phyloP scores from a whole-genome alignment of 2,329 filamentous ascomycete genomes.

The Monosporascus sp. region DNA sequence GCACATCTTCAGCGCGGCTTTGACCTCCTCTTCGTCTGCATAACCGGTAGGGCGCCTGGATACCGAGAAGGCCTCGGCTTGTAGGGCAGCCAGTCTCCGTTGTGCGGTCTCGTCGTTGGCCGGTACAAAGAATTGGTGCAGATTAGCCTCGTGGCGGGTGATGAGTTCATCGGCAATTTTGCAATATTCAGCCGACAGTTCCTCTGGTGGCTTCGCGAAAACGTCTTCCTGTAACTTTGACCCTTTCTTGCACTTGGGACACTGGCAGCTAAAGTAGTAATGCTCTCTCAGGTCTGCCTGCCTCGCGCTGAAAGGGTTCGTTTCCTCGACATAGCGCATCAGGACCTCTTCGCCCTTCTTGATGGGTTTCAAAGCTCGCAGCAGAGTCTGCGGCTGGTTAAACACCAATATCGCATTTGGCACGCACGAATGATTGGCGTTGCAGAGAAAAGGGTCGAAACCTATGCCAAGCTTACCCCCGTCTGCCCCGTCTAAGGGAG shows the following conservation, averaged over 20 bases:
- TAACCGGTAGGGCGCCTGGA: constrained; percentile 4
- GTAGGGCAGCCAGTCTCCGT: constrained; percentile 16
- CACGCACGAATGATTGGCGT: constrained; percentile 45
- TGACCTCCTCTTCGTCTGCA: constrained; percentile 12
- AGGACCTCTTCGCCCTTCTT: constrained; percentile 43
- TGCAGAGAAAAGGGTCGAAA: constrained; percentile 23
- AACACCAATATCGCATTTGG: constrained; percentile 43
- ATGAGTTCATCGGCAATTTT: constrained; percentile 15
- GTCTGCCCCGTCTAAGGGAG: constrained; percentile 14
- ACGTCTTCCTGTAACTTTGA: constrained; percentile 33
- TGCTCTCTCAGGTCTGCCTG: constrained; percentile 37
- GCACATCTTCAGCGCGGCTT: constrained; percentile 17
- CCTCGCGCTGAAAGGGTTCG: constrained; percentile 37
- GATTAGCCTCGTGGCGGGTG: constrained; percentile 5
- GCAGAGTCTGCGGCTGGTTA: constrained; percentile 36
- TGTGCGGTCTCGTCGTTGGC: constrained; percentile 8
- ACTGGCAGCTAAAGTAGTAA: constrained; percentile 45
- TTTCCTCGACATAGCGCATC: constrained; percentile 43
- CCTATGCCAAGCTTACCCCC: constrained; percentile 12
- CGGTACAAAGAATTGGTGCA: constrained; percentile 9
- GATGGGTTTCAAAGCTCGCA: constrained; percentile 41
- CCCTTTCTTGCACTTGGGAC: constrained; percentile 39
- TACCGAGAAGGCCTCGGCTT: constrained; percentile 19
- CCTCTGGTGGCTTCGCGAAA: constrained; percentile 22
- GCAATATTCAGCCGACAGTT: constrained; percentile 12